Evolutionary conservation across 116 monocot genomes (phyloP), one percentile per base, ranked within the genome.

Genomic region (Trichopus zeylanicus): DNA sequence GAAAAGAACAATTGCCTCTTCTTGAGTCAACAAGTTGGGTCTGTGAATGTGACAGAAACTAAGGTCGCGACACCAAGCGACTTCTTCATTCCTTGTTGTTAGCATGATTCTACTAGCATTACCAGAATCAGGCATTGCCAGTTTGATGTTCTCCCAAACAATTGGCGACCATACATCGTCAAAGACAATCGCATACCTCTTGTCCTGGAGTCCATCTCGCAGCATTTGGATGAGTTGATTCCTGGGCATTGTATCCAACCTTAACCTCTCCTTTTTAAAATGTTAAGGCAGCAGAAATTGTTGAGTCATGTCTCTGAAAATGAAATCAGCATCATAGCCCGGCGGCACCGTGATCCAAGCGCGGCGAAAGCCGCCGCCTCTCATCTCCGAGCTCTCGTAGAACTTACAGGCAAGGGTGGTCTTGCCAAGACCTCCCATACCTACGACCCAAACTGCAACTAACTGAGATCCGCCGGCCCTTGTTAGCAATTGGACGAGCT

Each of bases 391-490:
- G 7, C 21, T 13, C 0, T 48, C 29, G 48, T 23, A 61, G 21
- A 62, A 26, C 19, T 62, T 46, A 30, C 19, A 49, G 0, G n/a
- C 68, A 1, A 68, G 48, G 31, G 68, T 59, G 2, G 59, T 68
- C 51, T 68, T 68, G 24, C 69, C 69, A 3, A 62, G 7, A 29
- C 69, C 69, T 2, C 69, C 61, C 53, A 42, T 62, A 3, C 69
- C 69, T 15, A 69, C 30, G 0, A 69, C 69, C 11, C 60, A 51
- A 1, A 52, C 12, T 11, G 51, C 31, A 12, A 19, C 10, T n/a
- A n/a, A n/a, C 26, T 1, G 38, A 2, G 19, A 46, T 16, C 1
- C 11, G 2, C 26, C 46, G 1, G 2, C 26, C 6, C 25, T 21
- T 2, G 26, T 47, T 27, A 61, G 28, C 63, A 28, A 31, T 29